phyloP scores from a whole-genome alignment of 73 alveolate species.

The Paramecium octaurelia region DNA sequence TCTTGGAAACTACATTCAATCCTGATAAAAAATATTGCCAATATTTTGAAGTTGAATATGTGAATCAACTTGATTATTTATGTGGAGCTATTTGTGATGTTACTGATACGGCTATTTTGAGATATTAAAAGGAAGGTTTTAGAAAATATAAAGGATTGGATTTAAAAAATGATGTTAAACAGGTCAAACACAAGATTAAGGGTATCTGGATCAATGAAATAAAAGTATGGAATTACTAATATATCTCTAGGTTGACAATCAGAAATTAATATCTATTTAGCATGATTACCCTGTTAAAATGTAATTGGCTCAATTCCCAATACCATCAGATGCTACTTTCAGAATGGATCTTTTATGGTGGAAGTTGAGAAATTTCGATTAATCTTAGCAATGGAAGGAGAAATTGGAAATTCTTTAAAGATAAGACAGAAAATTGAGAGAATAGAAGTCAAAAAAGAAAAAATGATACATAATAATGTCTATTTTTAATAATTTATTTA shows the following conservation, averaged over 20 bases:
- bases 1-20: slow-evolving; percentile 33
- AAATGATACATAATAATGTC: background rate
- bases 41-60: background rate
- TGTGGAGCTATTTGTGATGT: slow-evolving; percentile 59
- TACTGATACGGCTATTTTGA: background rate
- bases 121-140: slow-evolving; percentile 19
- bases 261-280: background rate
- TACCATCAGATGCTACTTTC: slow-evolving; percentile 64
- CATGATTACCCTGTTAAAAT: slow-evolving; percentile 49
- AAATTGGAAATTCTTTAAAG: slow-evolving; percentile 41
- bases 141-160: slow-evolving; percentile 61
- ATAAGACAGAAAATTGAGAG: slow-evolving; percentile 58
- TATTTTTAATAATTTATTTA: background rate
- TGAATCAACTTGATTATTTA: slow-evolving; percentile 26
- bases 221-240: background rate
- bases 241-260: background rate
- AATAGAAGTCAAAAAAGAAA: background rate
- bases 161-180: slow-evolving; percentile 44
- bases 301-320: slow-evolving; percentile 42
- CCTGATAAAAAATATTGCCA: slow-evolving; percentile 56
- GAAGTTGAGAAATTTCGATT: slow-evolving; percentile 48
- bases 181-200: background rate
- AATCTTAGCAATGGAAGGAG: slow-evolving; percentile 43
- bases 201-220: slow-evolving; percentile 47
- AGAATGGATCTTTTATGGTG: slow-evolving; percentile 57